phyloP scores from a whole-genome alignment of 805 yeast genomes.

The Myxozyma kluyveri region DNA sequence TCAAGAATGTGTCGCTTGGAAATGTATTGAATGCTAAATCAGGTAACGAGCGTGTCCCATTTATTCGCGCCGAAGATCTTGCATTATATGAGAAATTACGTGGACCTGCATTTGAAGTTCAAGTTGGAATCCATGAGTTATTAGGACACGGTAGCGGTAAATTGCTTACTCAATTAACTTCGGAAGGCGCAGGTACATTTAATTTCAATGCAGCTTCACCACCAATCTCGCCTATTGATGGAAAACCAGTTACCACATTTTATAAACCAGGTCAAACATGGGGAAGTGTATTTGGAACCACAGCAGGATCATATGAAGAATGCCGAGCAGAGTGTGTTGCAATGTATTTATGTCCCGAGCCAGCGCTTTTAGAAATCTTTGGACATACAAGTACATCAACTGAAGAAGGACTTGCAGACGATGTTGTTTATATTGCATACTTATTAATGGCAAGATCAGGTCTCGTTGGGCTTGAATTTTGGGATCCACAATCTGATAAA shows the following conservation, averaged over 20 bases:
- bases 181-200: slow-evolving; percentile 51
- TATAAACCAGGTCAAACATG: slow-evolving; percentile 83
- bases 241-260: slow-evolving; percentile 61
- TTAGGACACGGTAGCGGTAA: slow-evolving; percentile 92
- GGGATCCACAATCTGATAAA: slow-evolving; percentile 76
- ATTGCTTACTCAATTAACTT: slow-evolving; percentile 51
- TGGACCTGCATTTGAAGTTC: slow-evolving; percentile 84
- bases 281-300: slow-evolving; percentile 79
- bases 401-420: slow-evolving; percentile 42
- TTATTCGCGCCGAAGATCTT: slow-evolving; percentile 53
- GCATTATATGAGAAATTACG: slow-evolving; percentile 55
- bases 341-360: slow-evolving; percentile 69
- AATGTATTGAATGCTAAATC: slow-evolving; percentile 77
- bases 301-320: slow-evolving; percentile 87
- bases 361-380: slow-evolving; percentile 66
- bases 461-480: slow-evolving; percentile 72
- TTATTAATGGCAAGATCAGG: slow-evolving; percentile 89
- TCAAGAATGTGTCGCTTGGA: slow-evolving; percentile 86
- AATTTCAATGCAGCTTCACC: slow-evolving; percentile 68
- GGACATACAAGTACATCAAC: slow-evolving; percentile 58
- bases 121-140: slow-evolving; percentile 89
- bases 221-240: slow-evolving; percentile 57
- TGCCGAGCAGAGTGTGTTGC: slow-evolving; percentile 93
- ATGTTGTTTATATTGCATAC: slow-evolving; percentile 59
- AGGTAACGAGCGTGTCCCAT: slow-evolving; percentile 64